phyloP scores from a whole-genome alignment of 179 eudicot genomes.

The Silene coronaria region DNA sequence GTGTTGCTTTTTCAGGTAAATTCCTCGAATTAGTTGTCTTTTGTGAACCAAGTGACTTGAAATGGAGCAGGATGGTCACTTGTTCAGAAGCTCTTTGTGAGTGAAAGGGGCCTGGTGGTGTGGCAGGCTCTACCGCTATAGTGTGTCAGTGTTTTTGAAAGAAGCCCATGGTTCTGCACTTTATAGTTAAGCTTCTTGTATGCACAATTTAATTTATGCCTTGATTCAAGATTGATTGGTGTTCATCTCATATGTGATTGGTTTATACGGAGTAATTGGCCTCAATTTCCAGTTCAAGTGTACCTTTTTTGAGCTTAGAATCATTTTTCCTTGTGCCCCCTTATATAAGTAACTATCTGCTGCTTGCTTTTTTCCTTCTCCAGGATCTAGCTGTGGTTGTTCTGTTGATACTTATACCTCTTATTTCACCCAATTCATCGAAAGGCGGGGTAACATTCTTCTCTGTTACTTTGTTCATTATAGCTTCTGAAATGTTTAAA shows the following conservation, averaged over 20 bases:
- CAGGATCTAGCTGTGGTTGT: conserved; percentile 99
- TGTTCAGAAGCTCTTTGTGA: conserved; percentile 2
- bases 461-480: conserved; percentile 12
- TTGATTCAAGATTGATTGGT: conserved; percentile 8
- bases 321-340: not conserved
- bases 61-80: not conserved
- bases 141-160: not conserved
- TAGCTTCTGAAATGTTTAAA: not conserved
- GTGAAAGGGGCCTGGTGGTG: not conserved
- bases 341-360: not conserved
- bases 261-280: not conserved
- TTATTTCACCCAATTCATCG: conserved; percentile 94
- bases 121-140: not conserved
- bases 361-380: conserved; percentile 16
- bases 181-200: not conserved
- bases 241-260: conserved; percentile 10
- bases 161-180: not conserved
- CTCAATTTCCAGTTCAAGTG: not conserved
- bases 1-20: conserved; percentile 92
- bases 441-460: conserved; percentile 92
- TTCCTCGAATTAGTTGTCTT: not conserved
- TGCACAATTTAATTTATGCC: not conserved
- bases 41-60: conserved; percentile 4
- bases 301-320: not conserved
- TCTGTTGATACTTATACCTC: conserved; percentile 92